Base-by-base conservation (phyloP, 805 yeast species). In the Lipomyces anomalus region DNA sequence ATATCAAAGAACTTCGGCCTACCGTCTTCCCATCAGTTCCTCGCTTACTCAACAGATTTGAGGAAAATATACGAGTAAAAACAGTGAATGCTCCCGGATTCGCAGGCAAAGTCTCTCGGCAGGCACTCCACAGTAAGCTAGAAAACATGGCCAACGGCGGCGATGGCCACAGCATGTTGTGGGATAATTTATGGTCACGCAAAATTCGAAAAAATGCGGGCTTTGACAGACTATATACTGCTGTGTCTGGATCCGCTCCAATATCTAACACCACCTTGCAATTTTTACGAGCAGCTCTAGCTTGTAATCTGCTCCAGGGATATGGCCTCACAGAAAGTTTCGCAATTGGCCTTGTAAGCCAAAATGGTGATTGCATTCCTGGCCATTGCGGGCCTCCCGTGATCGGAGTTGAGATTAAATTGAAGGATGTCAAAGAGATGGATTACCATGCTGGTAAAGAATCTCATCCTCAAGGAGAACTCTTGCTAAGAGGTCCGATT, bases 241-340 rank as follows among this genome's bases (percentile, higher is more conserved):
- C 70, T 22, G 61, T 71, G 35, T 66, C 73, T 21, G 86, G 90
- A 28, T 79, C 85, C 30, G 88, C 90, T 2, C 90, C 92, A 17
- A 71, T 83, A 51, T 68, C 84, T 18, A 72, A 73, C 20, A 78
- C 73, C 35, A 79, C 87, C 1, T 66, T 81, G 36, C 64, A 67
- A 47, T 82, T 80, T 60, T 64, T 84, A 57, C 75, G 78, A 57
- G 78, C 79, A n/a, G 70, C 79, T 0, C 69, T 84, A 40, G 77
- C 75, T 50, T 61, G 75, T 48, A 67, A 72, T 13, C 60, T 74
- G 42, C 61, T 68, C 43, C 88, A 82, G 64, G 90, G 90, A 13
- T 83, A 82, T 23, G 59, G 59, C n/a, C 43, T 56, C 26, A 56
- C 59, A 4, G 59, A 56, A 34, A 43, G 48, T 5, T 50, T 53